A percentile compares a stretch with the other conserved stretches of the same genome.
Conservation (phyloP, 1,284 basidiomycete species). For the Ganoderma boninense region DNA sequence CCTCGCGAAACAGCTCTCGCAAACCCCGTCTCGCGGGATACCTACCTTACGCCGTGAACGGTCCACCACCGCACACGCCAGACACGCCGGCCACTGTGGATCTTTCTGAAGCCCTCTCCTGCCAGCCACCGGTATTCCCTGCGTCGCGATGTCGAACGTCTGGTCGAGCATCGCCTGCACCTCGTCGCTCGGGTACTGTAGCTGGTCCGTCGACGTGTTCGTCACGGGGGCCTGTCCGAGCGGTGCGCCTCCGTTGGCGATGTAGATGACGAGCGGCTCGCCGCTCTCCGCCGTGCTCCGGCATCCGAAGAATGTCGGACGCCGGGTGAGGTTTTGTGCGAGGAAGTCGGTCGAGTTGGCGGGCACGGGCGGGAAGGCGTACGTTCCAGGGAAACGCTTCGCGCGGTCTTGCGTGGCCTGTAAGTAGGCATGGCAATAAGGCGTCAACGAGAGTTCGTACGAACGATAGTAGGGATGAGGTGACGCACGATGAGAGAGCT, state of each 20-base stretch:
- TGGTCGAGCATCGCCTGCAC: conserved; percentile 52
- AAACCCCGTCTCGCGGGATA: conserved; percentile 46
- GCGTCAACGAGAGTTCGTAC: too few species aligned
- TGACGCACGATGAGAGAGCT: conserved; percentile 50
- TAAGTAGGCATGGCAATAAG: not conserved
- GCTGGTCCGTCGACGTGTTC: conserved; percentile 49
- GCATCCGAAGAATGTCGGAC: conserved; percentile 58
- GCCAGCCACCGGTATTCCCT: conserved; percentile 42
- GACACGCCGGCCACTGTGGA: conserved; percentile 51
- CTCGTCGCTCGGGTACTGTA: conserved; percentile 41
- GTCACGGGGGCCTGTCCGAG: conserved; percentile 48
- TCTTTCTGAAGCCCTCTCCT: conserved; percentile 37
- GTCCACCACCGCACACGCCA: conserved; percentile 55
- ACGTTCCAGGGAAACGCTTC: conserved; percentile 44
- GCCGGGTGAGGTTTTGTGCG: conserved; percentile 44
- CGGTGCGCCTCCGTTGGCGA: conserved; percentile 54
- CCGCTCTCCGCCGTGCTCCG: conserved; percentile 31
- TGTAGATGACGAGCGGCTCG: conserved; percentile 40
- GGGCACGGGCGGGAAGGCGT: conserved; percentile 54
- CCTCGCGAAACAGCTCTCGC: conserved; percentile 46
- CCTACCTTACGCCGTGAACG: conserved; percentile 44
- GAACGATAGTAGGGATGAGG: not conserved
- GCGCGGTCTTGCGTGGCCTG: conserved; percentile 52
- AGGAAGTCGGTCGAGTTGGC: conserved; percentile 41
- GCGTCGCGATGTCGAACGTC: conserved; percentile 50